Conservation (phyloP, 768 basidiomycete genomes). For the Suillus sp. region DNA sequence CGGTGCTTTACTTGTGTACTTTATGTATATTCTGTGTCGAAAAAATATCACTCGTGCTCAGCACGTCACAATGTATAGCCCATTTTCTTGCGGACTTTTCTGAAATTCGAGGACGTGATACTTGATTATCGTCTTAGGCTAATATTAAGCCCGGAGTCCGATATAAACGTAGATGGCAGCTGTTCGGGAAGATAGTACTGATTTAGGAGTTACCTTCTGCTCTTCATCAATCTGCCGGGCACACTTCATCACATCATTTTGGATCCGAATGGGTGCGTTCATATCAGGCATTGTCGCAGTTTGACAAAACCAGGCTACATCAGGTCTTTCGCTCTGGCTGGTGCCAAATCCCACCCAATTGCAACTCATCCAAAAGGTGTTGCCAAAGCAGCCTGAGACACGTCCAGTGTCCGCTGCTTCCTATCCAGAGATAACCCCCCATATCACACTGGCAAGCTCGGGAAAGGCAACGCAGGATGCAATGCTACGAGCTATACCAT, state of each 20-base stretch:
- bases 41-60: background rate
- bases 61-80: background rate
- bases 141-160: background rate
- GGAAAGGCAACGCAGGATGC: conserved; percentile 16
- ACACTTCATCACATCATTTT: background rate
- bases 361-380: conserved; percentile 45
- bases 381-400: conserved; percentile 39
- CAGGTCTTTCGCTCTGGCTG: conserved; percentile 72
- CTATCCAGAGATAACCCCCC: conserved; percentile 66
- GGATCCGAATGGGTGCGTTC: background rate
- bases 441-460: conserved; percentile 60
- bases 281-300: background rate
- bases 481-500: conserved; percentile 43
- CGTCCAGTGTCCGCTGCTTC: conserved; percentile 36
- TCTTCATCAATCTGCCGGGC: background rate
- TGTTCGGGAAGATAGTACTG: background rate
- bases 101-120: background rate
- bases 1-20: conserved; percentile 2
- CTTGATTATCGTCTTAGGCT: background rate
- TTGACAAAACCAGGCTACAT: conserved; percentile 26
- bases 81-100: conserved; percentile 9
- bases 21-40: conserved; percentile 4
- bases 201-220: background rate
- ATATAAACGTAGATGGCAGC: background rate
- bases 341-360: conserved; percentile 55